Base-by-base conservation (phyloP, 495 filamentous ascomycete species). In the Penicillium antarcticum region DNA sequence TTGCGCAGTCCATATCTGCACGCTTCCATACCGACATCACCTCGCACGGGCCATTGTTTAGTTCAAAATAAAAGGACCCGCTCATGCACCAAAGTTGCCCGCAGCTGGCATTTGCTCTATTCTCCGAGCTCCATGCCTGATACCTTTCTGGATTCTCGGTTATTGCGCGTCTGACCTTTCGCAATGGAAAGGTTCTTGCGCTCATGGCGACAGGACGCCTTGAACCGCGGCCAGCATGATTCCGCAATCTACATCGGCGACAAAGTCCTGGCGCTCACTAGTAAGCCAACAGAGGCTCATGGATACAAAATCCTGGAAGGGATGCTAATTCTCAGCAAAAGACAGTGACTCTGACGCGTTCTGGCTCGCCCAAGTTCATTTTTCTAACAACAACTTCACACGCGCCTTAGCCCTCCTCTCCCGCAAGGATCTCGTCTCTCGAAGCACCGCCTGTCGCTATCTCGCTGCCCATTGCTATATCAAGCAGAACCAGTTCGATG, bases 171-270 rank as follows among this genome's bases (percentile, higher is more conserved):
- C 43, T 44, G 32, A 50, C 38, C 42, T 26, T 41, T 31, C 49
- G 63, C 29, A 38, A 97, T 97, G 94, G 89, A 97, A 78, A 81
- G 83, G 47, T 96, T 91, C 59, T 80, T 99, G 43, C 85, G 90
- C 52, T 85, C 85, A 56, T 99, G 94, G 94, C 80, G 91, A 52
- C 87, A 95, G 70, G 89, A 97, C 75, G 90, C 91, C 51, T 69
- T 92, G 53, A 89, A 92, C 67, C 95, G 94, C 65, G 87, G 94
- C 48, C 92, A 99, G 62, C 89, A 95, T 69, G 92, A 97, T 41
- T 84, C 94, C 9, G 95, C 95, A 44, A 91, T 97, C 62, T 97
- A 91, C 63, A 89, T 97, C 58, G 92, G 89, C 18, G 94, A 99
- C 76, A 97, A 99, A 78, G 78, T 97, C 53, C 78, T 97, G 33